phyloP scores from a whole-genome alignment of 139 green algal species.

The Chlamydomonas sp. region DNA sequence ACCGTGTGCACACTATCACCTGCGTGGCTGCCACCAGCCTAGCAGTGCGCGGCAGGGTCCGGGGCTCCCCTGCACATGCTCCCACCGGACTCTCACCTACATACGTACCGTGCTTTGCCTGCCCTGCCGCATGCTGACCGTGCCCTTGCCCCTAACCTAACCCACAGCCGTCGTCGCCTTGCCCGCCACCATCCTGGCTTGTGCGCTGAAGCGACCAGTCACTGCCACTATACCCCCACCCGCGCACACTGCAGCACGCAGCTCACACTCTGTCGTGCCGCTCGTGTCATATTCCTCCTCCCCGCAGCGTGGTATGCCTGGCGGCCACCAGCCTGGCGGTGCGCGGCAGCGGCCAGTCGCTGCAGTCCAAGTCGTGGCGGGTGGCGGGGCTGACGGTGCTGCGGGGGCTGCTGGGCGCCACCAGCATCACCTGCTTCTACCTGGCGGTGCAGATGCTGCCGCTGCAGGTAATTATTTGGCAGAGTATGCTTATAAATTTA shows the following conservation, averaged over 20 bases:
- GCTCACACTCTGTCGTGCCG: too few species aligned
- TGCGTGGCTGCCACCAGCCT: slow-evolving; percentile 4
- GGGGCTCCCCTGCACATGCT: background rate
- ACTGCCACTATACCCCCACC: too few species aligned
- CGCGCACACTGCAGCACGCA: too few species aligned
- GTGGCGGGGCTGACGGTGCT: background rate
- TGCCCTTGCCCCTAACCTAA: too few species aligned
- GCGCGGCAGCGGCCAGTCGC: background rate
- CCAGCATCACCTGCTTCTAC: slow-evolving; percentile 56
- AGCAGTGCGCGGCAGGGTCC: background rate
- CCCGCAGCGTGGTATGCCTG: background rate
- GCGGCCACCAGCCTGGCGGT: background rate
- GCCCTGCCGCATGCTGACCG: too few species aligned
- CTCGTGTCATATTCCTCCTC: background rate
- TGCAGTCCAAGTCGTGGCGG: background rate
- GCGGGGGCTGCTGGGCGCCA: slow-evolving; percentile 43
- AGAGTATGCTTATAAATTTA: too few species aligned
- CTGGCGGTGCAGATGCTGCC: slow-evolving; percentile 41
- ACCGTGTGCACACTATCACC: too few species aligned
- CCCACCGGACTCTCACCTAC: too few species aligned
- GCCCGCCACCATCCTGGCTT: too few species aligned
- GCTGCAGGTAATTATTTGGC: background rate
- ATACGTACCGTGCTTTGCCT: too few species aligned
- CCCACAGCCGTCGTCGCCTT: too few species aligned
- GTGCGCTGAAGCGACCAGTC: too few species aligned